Conservation (phyloP, 2,329 filamentous ascomycete species). For the Penicillium digitatum region DNA sequence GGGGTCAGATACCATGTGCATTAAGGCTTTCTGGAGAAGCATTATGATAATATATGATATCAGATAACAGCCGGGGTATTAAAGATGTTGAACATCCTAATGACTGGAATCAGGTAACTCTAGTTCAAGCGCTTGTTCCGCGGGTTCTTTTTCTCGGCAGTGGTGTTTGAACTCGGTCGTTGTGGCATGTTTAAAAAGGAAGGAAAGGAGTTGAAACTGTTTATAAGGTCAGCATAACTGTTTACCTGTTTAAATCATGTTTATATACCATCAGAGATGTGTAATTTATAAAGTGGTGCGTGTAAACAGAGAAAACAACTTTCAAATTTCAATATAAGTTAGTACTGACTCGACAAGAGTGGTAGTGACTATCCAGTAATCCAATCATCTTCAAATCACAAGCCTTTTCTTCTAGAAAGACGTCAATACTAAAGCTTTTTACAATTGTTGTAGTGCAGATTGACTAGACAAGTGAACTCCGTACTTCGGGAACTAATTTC, state of each 20-base stretch:
- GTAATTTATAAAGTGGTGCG: too few species aligned
- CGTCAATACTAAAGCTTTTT: background rate
- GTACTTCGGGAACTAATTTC: conserved; percentile 26
- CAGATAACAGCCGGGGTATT: background rate
- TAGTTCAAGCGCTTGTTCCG: background rate
- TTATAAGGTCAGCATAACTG: background rate
- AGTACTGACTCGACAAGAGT: background rate
- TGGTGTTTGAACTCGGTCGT: too few species aligned
- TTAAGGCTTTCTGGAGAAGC: background rate
- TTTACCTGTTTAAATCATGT: too few species aligned
- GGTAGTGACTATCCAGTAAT: background rate
- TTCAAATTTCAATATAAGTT: background rate
- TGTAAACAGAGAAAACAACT: background rate
- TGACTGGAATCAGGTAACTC: too few species aligned
- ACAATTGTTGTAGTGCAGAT: background rate
- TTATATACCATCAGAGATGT: background rate
- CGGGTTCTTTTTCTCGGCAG: background rate
- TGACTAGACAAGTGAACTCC: conserved; percentile 13
- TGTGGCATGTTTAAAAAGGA: too few species aligned
- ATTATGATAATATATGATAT: background rate
- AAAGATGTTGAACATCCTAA: background rate
- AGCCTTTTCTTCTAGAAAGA: background rate
- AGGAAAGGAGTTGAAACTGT: background rate
- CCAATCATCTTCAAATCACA: too few species aligned
- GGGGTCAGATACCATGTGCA: background rate